phyloP scores from a whole-genome alignment of 2,329 filamentous ascomycete genomes.

The Penicillium sp. region DNA sequence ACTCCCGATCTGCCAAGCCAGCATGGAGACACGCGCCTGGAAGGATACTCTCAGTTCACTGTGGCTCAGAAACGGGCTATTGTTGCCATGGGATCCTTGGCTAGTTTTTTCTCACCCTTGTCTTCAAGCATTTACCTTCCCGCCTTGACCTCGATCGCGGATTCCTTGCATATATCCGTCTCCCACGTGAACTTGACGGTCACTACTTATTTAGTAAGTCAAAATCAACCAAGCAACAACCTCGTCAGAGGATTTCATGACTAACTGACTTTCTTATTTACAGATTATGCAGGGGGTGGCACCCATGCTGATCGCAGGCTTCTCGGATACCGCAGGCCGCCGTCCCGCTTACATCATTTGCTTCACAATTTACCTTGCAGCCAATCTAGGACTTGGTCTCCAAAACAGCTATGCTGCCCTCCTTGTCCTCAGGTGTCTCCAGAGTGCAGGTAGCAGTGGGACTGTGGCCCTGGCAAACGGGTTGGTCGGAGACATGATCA shows the following conservation, averaged over 20 bases:
- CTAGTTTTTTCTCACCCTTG: constrained; percentile 32
- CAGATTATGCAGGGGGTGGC: constrained; percentile 30
- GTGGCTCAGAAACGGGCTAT: constrained; percentile 23
- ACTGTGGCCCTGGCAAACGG: constrained; percentile 68
- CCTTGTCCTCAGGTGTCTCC: constrained; percentile 16
- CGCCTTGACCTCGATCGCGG: constrained; percentile 35
- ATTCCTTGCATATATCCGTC: constrained; percentile 40
- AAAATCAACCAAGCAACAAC: not conserved
- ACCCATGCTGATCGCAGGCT: constrained; percentile 55
- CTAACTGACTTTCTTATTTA: not conserved
- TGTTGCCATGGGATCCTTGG: constrained; percentile 24
- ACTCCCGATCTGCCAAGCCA: not conserved
- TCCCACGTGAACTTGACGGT: constrained; percentile 51
- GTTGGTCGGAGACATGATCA: constrained; percentile 51
- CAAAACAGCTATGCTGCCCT: constrained; percentile 52
- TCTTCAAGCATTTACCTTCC: constrained; percentile 40
- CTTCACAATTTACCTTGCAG: constrained; percentile 51
- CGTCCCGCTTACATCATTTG: constrained; percentile 58
- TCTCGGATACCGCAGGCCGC: constrained; percentile 59
- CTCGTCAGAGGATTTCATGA: too few species aligned
- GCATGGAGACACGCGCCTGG: not conserved
- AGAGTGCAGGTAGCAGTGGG: constrained; percentile 20
- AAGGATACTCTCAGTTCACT: constrained; percentile 18
- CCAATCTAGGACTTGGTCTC: constrained; percentile 60
- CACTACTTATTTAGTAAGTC: constrained; percentile 48